Evolutionary conservation across 1,284 basidiomycete species (phyloP).

Genomic region (Marasmius oreades): DNA sequence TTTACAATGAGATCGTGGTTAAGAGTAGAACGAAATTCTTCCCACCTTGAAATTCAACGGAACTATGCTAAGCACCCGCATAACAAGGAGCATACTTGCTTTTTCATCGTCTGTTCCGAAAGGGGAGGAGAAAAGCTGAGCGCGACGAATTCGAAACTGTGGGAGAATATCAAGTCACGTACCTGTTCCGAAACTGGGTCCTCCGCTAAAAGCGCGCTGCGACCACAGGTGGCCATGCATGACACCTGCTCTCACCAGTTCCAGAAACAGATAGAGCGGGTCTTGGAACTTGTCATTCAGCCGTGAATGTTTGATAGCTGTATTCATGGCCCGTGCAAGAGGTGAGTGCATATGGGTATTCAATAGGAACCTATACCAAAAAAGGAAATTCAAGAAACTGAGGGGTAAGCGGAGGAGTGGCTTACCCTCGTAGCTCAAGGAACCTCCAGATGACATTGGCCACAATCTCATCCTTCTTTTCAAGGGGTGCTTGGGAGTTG

Average conservation of each 20-base stretch:
- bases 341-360: conserved; percentile 88
- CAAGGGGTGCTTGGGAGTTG: conserved; percentile 52
- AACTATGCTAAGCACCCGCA: conserved; percentile 93
- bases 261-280: conserved; percentile 88
- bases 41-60: conserved; percentile 89
- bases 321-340: conserved; percentile 87
- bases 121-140: conserved; percentile 17
- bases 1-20: conserved; percentile 10
- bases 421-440: conserved; percentile 89
- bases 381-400: conserved; percentile 14
- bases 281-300: conserved; percentile 99
- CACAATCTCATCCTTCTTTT: conserved; percentile 98
- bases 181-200: conserved; percentile 92
- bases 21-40: conserved; percentile 14
- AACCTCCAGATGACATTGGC: conserved; percentile 99
- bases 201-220: conserved; percentile 85
- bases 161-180: conserved; percentile 27
- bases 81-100: conserved; percentile 89
- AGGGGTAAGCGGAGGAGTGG: conserved; percentile 17
- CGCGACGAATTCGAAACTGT: conserved; percentile 7
- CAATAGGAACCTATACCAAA: conserved; percentile 67
- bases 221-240: conserved; percentile 94
- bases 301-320: conserved; percentile 71
- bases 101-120: conserved; percentile 88
- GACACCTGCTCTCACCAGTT: conserved; percentile 91